Percentiles rank a stretch among this genome's conserved stretches.
These are phyloP conservation scores for Isatis tinctoria DNA, from an alignment of 345 rosid species.

Conservation along the genomic window DNA sequence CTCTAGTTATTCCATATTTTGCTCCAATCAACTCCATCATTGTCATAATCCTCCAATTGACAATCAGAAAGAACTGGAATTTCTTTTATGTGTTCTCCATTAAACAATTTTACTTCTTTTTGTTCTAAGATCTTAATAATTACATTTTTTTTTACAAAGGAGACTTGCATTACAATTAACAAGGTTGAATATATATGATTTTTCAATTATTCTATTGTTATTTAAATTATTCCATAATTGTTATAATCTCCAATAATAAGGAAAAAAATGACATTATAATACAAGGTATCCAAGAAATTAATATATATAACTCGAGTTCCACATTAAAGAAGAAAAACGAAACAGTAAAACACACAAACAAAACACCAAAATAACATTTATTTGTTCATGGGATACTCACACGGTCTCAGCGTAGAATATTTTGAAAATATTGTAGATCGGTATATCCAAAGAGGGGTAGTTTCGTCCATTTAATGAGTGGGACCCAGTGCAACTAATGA, in stretches of 20 bases:
- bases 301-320: background rate
- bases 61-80: too few species aligned
- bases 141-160: too few species aligned
- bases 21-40: background rate
- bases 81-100: background rate
- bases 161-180: too few species aligned
- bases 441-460: conserved; percentile 1
- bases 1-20: background rate
- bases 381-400: background rate
- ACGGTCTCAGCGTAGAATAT: background rate
- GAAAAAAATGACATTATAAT: background rate
- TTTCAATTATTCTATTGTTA: too few species aligned
- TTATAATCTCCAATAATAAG: background rate
- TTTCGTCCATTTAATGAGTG: background rate
- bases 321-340: background rate
- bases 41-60: background rate
- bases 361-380: background rate
- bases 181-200: too few species aligned
- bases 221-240: too few species aligned
- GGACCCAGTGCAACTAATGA: background rate
- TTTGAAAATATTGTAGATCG: background rate
- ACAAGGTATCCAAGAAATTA: background rate
- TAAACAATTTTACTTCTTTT: background rate
- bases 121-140: too few species aligned
- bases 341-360: background rate